Evolutionary conservation across 202 grass and related monocot species (phyloP), one percentile per base, ranked within the genome.

Genomic region (Tripidium arundinaceum): DNA sequence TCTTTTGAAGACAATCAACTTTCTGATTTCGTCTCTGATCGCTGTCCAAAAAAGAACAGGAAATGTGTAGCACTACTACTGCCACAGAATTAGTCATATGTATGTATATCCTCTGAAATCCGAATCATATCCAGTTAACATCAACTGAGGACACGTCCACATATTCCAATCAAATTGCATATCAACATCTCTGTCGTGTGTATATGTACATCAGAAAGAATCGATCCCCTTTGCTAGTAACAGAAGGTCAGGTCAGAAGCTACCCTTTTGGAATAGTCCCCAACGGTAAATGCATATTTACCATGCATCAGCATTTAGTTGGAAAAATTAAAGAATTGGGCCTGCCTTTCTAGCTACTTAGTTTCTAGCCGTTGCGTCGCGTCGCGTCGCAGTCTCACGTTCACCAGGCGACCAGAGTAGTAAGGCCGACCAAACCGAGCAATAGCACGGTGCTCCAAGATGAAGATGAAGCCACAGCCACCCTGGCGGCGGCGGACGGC

Each of bases 161-260:
- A 29, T 64, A 37, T 65, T 21, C 45, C 49, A 79, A 49, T 8
- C 40, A 71, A 63, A 63, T 40, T 77, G 7, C 49, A 50, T 84
- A 62, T 47, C 7, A 84, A 50, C 3, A 36, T 42, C 81, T 76
- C 57, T 62, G 66, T 62, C 40, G 14, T 33, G 26, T 60, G 28
- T 57, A 6, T 58, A 81, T 84, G 5, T 84, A 65, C 64, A 84
- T 46, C 37, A 58, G 71, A 84, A 88, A 67, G 69, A 88, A 88
- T 84, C 31, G 60, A 47, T 4, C 33, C 52, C 50, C 50, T 55
- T 55, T 21, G 50, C 50, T 54, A 22, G 50, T 55, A 22, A 55
- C 50, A 21, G 19, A 54, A 54, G n/a, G 49, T 55, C 49, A 52
- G 49, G 6, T 24, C 28, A 62, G 74, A 28, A 67, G 55, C 57